phyloP scores from a whole-genome alignment of 257 asterid genomes.

The Asclepias syriaca region DNA sequence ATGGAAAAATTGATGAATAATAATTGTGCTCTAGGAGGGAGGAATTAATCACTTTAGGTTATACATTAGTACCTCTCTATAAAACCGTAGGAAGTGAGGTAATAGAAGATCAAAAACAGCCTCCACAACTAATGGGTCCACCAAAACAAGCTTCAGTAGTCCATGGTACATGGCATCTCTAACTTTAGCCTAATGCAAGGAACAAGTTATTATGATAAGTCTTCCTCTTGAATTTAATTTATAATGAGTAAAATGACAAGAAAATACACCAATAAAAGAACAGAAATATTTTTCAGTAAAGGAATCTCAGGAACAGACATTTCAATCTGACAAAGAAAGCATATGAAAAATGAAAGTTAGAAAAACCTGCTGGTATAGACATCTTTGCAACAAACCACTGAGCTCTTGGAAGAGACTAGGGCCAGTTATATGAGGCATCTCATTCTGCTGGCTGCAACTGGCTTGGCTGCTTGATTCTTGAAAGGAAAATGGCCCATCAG shows the following conservation, averaged over 20 bases:
- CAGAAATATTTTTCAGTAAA: not conserved
- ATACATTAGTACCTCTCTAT: slow-evolving; percentile 51
- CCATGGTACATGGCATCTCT: slow-evolving; percentile 63
- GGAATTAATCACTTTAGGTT: slow-evolving; percentile 8
- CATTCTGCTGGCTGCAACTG: slow-evolving; percentile 82
- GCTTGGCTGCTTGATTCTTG: slow-evolving; percentile 95
- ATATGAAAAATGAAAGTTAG: slow-evolving; percentile 12
- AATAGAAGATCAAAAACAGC: slow-evolving; percentile 58
- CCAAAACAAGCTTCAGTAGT: slow-evolving; percentile 69
- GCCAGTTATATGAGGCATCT: slow-evolving; percentile 33
- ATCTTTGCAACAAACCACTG: slow-evolving; percentile 77
- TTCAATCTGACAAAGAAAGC: slow-evolving; percentile 2
- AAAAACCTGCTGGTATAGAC: slow-evolving; percentile 81
- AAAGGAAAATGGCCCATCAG: slow-evolving; percentile 52
- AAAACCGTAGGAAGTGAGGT: slow-evolving; percentile 69
- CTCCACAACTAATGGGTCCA: slow-evolving; percentile 58
- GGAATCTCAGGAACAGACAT: not conserved
- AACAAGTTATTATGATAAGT: slow-evolving; percentile 1
- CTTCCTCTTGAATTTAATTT: not conserved
- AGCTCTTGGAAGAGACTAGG: slow-evolving; percentile 71
- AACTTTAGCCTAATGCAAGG: slow-evolving; percentile 52
- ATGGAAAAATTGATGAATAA: not conserved
- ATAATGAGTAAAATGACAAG: not conserved
- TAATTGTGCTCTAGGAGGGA: not conserved
- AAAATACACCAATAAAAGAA: not conserved